A percentile compares a stretch with the other conserved stretches of the same genome.
Evolutionary conservation across 1,284 basidiomycete genomes (phyloP).

Genomic region (Melampsora americana): DNA sequence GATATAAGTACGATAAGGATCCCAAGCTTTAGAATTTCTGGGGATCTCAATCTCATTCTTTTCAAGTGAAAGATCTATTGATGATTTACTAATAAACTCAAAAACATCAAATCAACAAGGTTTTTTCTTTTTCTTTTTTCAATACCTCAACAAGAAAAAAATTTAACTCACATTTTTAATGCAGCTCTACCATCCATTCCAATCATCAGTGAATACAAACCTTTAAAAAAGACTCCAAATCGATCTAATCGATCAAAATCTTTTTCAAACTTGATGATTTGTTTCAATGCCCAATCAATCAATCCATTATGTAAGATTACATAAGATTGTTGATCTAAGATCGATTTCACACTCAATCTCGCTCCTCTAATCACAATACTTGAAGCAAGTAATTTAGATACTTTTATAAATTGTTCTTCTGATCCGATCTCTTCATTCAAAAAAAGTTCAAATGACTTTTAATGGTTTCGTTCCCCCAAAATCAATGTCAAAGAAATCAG

Average conservation of each 20-base stretch:
- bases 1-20: conserved; percentile 51
- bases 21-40: conserved; percentile 49
- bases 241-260: conserved; percentile 46
- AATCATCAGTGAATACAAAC: conserved; percentile 49
- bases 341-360: conserved; percentile 49
- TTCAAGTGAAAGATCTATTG: conserved; percentile 48
- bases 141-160: background rate
- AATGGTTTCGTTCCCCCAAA: too few relatives aligned
- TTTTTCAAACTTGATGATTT: conserved; percentile 47
- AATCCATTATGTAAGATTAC: conserved; percentile 49
- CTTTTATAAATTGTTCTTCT: conserved; percentile 48
- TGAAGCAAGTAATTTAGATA: conserved; percentile 49
- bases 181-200: conserved; percentile 49
- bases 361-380: conserved; percentile 51
- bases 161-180: conserved; percentile 48
- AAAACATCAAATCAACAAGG: background rate
- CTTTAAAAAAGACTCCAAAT: conserved; percentile 49
- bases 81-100: conserved; percentile 46
- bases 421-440: conserved; percentile 5
- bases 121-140: too few relatives aligned
- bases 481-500: background rate
- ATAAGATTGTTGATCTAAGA: conserved; percentile 48
- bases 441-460: conserved; percentile 41
- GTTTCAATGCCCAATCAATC: conserved; percentile 50
- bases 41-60: conserved; percentile 49